phyloP scores from a whole-genome alignment of 768 basidiomycete species.

The Podaxis sp. region DNA sequence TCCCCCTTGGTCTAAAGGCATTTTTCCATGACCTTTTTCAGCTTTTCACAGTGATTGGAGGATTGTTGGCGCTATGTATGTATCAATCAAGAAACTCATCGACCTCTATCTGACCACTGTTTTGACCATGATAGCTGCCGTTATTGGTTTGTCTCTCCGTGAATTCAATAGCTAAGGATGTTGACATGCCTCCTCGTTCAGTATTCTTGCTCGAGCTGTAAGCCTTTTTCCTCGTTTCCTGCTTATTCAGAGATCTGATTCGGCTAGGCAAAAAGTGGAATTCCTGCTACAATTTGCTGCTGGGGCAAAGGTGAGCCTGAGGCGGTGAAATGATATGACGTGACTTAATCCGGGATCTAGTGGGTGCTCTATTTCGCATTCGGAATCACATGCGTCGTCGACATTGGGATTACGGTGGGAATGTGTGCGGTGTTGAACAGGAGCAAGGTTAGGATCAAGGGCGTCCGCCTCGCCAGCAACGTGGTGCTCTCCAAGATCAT shows the following conservation, averaged over 20 bases:
- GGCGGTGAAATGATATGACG: neutral
- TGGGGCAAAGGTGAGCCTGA: neutral
- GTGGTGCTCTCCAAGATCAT: constrained; percentile 11
- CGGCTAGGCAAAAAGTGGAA: neutral
- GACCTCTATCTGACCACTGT: neutral
- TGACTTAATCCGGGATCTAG: neutral
- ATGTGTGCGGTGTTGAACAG: constrained; percentile 1
- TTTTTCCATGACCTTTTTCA: neutral
- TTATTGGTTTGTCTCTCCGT: neutral
- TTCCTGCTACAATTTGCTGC: constrained; percentile 3
- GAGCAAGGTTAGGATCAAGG: constrained; percentile 7
- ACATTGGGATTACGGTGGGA: constrained; percentile 8
- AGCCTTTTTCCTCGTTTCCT: neutral
- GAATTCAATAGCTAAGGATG: neutral
- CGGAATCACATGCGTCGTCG: constrained; percentile 4
- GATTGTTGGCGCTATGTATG: neutral
- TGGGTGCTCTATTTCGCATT: constrained; percentile 9
- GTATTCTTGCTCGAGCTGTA: constrained; percentile 9
- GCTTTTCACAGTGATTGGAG: neutral
- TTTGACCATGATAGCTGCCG: neutral
- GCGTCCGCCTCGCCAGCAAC: constrained; percentile 1
- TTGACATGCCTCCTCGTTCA: neutral
- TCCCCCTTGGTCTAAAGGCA: neutral
- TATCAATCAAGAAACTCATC: neutral
- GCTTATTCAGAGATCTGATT: neutral